Evolutionary conservation across 2,329 filamentous ascomycete genomes (phyloP), one percentile per base, ranked within the genome.

Genomic region (Chalaropsis thielavioides): DNA sequence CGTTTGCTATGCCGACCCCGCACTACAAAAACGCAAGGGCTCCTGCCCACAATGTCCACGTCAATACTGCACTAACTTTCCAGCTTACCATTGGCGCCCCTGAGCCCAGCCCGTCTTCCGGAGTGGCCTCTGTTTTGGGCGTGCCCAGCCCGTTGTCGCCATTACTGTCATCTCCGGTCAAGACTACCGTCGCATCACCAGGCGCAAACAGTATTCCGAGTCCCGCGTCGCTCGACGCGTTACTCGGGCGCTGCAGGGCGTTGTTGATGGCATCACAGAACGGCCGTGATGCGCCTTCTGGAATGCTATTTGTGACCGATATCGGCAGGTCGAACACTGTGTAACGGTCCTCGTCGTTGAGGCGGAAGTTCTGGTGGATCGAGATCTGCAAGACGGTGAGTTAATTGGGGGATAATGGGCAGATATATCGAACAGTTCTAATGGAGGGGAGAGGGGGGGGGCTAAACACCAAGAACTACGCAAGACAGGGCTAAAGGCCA

Each of bases 321-420:
- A 89, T 85, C 19, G 86, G 86, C 13, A 89, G 74, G 69, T 89
- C 84, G 69, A 88, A 88, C 64, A 89, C 81, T 8, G 85, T 88
- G 72, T 89, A 89, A 69, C 83, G 79, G 59, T 86, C 78, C 1
- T 79, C 77, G 13, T 77, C 80, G 71, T 89, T 87, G 64, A 88
- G 77, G 13, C 83, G 80, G 72, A 87, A 89, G 70, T 80, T 85
- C 70, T 89, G 86, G 64, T 85, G 84, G 69, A 89, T 87, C 5
- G 85, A 87, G 70, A 89, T 84, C 80, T 83, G 64, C 4, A 19
- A 24, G 46, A 38, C n/a, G 22, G 35, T 41, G 4, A 51, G 41
- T 60, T 46, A 13, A 13, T 2, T 43, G 56, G 56, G 43, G 6
- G 7, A 2, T 44, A 10, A 31, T 58, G 43, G 15, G 43, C 51